Conservation (phyloP, 2,329 filamentous ascomycete genomes). For the Rutstroemia sp. region DNA sequence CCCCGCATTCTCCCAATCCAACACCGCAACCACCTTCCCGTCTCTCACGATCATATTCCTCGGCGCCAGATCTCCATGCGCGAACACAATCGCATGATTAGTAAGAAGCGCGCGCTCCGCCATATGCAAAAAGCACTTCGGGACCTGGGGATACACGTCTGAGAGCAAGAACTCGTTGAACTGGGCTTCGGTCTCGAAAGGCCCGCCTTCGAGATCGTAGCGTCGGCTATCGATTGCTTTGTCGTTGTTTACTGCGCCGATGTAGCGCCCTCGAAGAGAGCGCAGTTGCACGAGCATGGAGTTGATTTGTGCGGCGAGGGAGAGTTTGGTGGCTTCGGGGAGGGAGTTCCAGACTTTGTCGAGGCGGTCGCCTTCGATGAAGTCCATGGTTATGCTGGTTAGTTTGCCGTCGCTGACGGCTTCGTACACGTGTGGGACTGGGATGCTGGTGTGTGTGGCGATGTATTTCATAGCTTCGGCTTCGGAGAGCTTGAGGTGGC, state of each 20-base stretch:
- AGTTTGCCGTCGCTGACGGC: not conserved
- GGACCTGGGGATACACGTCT: not conserved
- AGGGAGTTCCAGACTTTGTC: constrained; percentile 10
- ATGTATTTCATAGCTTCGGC: constrained; percentile 36
- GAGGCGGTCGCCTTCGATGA: constrained; percentile 10
- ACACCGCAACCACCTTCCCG: not conserved
- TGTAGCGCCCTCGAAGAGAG: constrained; percentile 6
- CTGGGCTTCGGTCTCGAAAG: constrained; percentile 9
- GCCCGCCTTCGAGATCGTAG: constrained; percentile 9
- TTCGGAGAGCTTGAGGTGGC: constrained; percentile 29
- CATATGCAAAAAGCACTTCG: not conserved
- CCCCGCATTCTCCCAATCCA: constrained; percentile 10
- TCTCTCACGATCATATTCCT: constrained; percentile 8
- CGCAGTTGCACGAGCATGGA: constrained; percentile 12
- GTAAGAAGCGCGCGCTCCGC: not conserved
- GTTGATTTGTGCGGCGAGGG: constrained; percentile 9
- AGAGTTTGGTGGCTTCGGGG: constrained; percentile 7
- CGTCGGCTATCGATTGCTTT: constrained; percentile 9
- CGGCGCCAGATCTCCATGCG: constrained; percentile 7
- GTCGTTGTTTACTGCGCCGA: constrained; percentile 9
- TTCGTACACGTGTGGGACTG: constrained; percentile 37
- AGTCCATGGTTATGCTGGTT: constrained; percentile 12
- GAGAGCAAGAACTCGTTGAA: constrained; percentile 12
- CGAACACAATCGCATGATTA: constrained; percentile 5
- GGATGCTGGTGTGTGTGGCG: constrained; percentile 35